phyloP scores from a whole-genome alignment of 768 basidiomycete species.

The Tubosaeta sp. region DNA sequence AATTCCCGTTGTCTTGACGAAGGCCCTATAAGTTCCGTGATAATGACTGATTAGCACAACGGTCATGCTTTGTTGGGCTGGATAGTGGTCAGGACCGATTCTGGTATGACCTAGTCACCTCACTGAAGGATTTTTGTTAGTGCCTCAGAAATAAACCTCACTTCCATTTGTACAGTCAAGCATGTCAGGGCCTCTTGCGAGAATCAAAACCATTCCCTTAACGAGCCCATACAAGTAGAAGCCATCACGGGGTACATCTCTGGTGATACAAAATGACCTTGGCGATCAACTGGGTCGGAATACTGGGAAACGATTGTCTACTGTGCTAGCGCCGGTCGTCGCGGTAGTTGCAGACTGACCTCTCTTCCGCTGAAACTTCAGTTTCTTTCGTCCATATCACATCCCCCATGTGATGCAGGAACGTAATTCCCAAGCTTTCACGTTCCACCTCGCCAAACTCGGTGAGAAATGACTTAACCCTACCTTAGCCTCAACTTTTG shows the following conservation, averaged over 20 bases:
- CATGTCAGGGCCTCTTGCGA: not conserved
- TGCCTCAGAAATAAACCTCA: not conserved
- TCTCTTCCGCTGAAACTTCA: not conserved
- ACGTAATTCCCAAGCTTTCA: not conserved
- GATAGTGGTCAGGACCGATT: not conserved
- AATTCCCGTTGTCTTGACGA: not conserved
- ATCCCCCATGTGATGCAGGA: not conserved
- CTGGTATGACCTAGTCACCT: not conserved
- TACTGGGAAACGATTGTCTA: not conserved
- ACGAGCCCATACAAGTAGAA: not conserved
- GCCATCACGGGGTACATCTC: not conserved
- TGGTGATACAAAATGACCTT: not conserved
- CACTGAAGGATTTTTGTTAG: not conserved
- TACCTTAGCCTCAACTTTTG: not conserved
- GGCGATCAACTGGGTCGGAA: not conserved
- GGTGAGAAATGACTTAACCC: not conserved
- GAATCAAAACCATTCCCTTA: not conserved
- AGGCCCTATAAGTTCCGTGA: not conserved
- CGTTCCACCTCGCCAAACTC: not conserved
- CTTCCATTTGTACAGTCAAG: not conserved
- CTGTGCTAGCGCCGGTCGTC: not conserved
- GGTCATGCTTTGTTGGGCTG: not conserved
- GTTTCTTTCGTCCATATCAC: not conserved
- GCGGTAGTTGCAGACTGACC: not conserved
- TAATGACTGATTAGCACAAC: not conserved